Percentiles rank a stretch among this genome's conserved stretches.
phyloP scores from a whole-genome alignment of 345 rosid genomes.

The Pugionium dolabratum region DNA sequence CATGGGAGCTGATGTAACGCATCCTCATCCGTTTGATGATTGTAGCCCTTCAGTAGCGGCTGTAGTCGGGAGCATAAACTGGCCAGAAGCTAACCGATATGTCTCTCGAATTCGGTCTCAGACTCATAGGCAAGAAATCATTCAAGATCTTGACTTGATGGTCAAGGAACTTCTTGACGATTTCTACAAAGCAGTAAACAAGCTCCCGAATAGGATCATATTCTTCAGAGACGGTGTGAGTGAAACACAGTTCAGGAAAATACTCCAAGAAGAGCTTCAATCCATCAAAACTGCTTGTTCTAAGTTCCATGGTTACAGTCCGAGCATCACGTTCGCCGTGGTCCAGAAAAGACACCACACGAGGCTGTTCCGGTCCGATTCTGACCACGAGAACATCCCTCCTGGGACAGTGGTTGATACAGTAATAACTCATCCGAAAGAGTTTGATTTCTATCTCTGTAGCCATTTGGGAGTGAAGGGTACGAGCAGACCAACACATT shows the following conservation, averaged over 20 bases:
- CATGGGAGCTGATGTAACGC: constrained; percentile 98
- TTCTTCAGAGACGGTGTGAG: constrained; percentile 96
- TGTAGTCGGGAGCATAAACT: constrained; percentile 98
- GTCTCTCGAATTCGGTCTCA: constrained; percentile 93
- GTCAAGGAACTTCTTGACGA: constrained; percentile 81
- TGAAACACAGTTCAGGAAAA: constrained; percentile 85
- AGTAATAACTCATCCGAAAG: constrained; percentile 81
- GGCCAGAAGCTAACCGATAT: constrained; percentile 96
- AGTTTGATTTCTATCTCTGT: constrained; percentile 90
- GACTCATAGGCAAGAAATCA: constrained; percentile 91
- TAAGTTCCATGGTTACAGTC: constrained; percentile 57
- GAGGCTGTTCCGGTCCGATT: constrained; percentile 65
- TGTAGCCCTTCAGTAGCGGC: constrained; percentile 95
- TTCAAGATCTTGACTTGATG: constrained; percentile 82
- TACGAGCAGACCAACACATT: constrained; percentile 92
- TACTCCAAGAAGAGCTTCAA: constrained; percentile 73
- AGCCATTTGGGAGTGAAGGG: constrained; percentile 96
- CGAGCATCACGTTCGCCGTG: constrained; percentile 76
- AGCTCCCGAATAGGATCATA: constrained; percentile 79
- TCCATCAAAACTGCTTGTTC: constrained; percentile 70
- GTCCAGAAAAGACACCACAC: constrained; percentile 97
- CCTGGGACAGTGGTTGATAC: constrained; percentile 95
- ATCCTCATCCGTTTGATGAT: constrained; percentile 96
- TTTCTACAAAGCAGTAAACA: constrained; percentile 58
- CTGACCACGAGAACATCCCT: constrained; percentile 68